Percentiles rank a stretch among this genome's conserved stretches.
Evolutionary conservation across 1,284 basidiomycete genomes (phyloP).

Genomic region (Rhodotorula sp.): DNA sequence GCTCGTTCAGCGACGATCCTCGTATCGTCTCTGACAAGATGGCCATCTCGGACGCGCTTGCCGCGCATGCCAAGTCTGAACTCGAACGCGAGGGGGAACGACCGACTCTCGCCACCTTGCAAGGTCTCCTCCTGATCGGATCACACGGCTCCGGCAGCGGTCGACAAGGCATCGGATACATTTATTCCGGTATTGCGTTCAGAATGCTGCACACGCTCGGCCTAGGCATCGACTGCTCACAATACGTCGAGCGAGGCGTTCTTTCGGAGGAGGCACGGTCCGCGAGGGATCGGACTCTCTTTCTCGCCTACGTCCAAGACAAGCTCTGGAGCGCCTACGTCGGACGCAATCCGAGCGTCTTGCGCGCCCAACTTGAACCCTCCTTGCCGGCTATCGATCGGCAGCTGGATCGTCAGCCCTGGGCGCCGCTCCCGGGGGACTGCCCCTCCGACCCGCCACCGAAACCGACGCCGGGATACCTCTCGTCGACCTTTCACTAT

Average conservation of each 20-base stretch:
- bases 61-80: conserved; percentile 38
- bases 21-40: neutral
- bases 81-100: conserved; percentile 45
- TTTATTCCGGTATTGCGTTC: conserved; percentile 11
- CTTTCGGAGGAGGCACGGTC: conserved; percentile 41
- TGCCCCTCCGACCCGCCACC: neutral
- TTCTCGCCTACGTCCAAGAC: conserved; percentile 1
- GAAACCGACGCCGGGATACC: conserved; percentile 3
- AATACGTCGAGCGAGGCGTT: conserved; percentile 43
- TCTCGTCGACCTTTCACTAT: conserved; percentile 16
- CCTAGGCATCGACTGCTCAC: conserved; percentile 43
- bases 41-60: conserved; percentile 11
- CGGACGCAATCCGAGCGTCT: conserved; percentile 36
- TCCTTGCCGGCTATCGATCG: conserved; percentile 37
- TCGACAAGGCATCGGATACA: neutral
- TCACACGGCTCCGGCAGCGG: conserved; percentile 40
- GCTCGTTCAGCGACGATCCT: conserved; percentile 51
- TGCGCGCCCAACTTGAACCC: conserved; percentile 39
- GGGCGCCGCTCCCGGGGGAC: neutral
- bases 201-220: conserved; percentile 26
- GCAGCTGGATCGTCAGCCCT: conserved; percentile 32
- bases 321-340: conserved; percentile 44
- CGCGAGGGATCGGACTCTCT: conserved; percentile 42
- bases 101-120: conserved; percentile 45
- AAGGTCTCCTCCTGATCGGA: conserved; percentile 45